Conservation (phyloP, 2,329 filamentous ascomycete genomes). For the Fusarium clavum region DNA sequence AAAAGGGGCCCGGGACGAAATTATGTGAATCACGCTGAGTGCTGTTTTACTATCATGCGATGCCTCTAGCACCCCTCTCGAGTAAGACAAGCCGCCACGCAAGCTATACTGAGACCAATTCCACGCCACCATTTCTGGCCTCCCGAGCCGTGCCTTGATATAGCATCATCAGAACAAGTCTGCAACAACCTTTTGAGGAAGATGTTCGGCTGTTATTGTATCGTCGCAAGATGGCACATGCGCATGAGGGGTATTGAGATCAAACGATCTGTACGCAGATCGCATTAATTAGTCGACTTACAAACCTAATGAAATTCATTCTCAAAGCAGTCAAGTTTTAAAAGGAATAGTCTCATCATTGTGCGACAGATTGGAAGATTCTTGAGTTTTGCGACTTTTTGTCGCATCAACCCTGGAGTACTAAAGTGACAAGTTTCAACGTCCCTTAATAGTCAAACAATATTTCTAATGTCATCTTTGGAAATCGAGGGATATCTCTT, state of each 20-base stretch:
- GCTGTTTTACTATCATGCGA: constrained; percentile 32
- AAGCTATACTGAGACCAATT: constrained; percentile 46
- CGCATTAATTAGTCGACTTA: not conserved
- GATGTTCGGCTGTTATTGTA: not conserved
- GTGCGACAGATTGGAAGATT: constrained; percentile 21
- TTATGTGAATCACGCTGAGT: constrained; percentile 6
- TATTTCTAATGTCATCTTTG: not conserved
- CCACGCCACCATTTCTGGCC: constrained; percentile 45
- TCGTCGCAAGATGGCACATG: not conserved
- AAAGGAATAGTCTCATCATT: constrained; percentile 9
- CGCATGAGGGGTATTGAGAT: not conserved
- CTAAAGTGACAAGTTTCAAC: constrained; percentile 10
- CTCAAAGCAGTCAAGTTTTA: constrained; percentile 2
- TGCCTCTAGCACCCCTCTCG: constrained; percentile 40
- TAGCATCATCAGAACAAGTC: constrained; percentile 28
- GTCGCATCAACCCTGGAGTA: constrained; percentile 25
- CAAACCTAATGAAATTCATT: not conserved
- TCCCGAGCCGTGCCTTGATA: constrained; percentile 20
- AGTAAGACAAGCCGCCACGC: constrained; percentile 44
- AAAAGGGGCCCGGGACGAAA: not conserved
- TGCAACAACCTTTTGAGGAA: constrained; percentile 6
- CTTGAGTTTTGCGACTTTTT: constrained; percentile 9
- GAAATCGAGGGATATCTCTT: not conserved
- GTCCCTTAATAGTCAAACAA: constrained; percentile 29
- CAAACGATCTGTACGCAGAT: not conserved